phyloP scores from a whole-genome alignment of 2,329 filamentous ascomycete species.

The Fusarium sp. region DNA sequence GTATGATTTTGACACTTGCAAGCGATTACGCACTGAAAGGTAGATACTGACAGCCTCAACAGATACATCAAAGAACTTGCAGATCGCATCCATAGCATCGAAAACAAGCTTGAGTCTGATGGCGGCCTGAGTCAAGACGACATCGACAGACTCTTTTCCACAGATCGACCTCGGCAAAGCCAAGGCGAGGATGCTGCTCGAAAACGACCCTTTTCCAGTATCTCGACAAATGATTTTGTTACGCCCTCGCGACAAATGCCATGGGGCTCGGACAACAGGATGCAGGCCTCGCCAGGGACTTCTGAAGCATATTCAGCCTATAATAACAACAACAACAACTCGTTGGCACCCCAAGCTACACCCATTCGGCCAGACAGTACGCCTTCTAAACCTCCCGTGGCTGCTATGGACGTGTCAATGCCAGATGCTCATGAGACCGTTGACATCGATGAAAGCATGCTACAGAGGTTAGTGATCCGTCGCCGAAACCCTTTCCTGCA shows the following conservation, averaged over 20 bases:
- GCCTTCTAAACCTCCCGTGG: conserved; percentile 48
- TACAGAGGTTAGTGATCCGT: conserved; percentile 53
- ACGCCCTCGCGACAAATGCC: conserved; percentile 55
- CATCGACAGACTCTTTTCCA: conserved; percentile 54
- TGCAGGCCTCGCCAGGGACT: conserved; percentile 52
- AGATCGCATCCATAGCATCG: conserved; percentile 82
- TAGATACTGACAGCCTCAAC: conserved; percentile 21
- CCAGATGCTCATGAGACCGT: conserved; percentile 46
- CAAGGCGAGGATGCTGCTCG: conserved; percentile 45
- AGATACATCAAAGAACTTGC: conserved; percentile 93
- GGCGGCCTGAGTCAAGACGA: conserved; percentile 54
- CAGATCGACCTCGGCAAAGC: conserved; percentile 47
- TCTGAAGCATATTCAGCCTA: conserved; percentile 48
- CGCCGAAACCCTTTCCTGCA: not conserved
- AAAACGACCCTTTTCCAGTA: conserved; percentile 61
- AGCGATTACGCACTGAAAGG: no score
- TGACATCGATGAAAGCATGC: conserved; percentile 55
- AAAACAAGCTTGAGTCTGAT: conserved; percentile 75
- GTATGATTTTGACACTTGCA: conserved; percentile 51
- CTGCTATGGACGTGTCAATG: conserved; percentile 49
- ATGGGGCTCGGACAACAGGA: conserved; percentile 60
- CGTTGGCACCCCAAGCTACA: conserved; percentile 58
- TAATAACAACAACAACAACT: conserved; percentile 49
- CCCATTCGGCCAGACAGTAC: conserved; percentile 50
- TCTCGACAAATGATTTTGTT: conserved; percentile 53